phyloP scores from a whole-genome alignment of 192 early-diverging fungal species.

The Diversispora epigaea region DNA sequence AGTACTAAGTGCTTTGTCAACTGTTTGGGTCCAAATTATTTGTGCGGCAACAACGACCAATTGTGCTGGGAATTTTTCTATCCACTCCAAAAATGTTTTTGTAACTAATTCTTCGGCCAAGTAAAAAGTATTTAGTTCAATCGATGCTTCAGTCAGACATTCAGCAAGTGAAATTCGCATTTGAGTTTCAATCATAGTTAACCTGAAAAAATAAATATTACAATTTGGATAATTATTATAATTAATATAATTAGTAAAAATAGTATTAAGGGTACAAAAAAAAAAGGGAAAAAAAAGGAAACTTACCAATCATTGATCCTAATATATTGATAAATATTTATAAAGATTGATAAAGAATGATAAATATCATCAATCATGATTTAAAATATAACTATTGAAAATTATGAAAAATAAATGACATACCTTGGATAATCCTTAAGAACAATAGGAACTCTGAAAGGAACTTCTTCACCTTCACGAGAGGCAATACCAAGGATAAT shows the following conservation, averaged over 20 bases:
- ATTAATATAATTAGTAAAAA: background rate
- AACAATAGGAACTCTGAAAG: slow-evolving; percentile 74
- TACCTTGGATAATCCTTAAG: slow-evolving; percentile 72
- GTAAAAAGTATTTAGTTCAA: slow-evolving; percentile 64
- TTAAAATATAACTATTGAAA: too few species aligned
- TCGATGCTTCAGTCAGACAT: slow-evolving; percentile 69
- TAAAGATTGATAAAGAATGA: too few species aligned
- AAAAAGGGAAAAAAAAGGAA: background rate
- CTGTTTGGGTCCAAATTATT: slow-evolving; percentile 83
- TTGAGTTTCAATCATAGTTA: slow-evolving; percentile 89
- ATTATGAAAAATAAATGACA: too few species aligned
- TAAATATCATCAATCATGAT: too few species aligned
- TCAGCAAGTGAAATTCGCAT: slow-evolving; percentile 87
- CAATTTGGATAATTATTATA: too few species aligned
- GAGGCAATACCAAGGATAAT: slow-evolving; percentile 83
- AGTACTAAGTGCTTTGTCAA: slow-evolving; percentile 72
- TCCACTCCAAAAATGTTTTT: slow-evolving; percentile 72
- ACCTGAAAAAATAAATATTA: slow-evolving; percentile 8
- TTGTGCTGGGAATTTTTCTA: slow-evolving; percentile 88
- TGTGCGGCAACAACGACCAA: slow-evolving; percentile 90
- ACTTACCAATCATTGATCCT: slow-evolving; percentile 91
- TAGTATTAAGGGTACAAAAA: background rate
- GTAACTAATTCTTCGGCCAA: slow-evolving; percentile 54
- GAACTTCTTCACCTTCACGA: slow-evolving; percentile 87
- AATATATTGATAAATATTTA: too few species aligned